Conservation (phyloP, 139 green algal species). For the Auxenochlorella pyrenoidosa region DNA sequence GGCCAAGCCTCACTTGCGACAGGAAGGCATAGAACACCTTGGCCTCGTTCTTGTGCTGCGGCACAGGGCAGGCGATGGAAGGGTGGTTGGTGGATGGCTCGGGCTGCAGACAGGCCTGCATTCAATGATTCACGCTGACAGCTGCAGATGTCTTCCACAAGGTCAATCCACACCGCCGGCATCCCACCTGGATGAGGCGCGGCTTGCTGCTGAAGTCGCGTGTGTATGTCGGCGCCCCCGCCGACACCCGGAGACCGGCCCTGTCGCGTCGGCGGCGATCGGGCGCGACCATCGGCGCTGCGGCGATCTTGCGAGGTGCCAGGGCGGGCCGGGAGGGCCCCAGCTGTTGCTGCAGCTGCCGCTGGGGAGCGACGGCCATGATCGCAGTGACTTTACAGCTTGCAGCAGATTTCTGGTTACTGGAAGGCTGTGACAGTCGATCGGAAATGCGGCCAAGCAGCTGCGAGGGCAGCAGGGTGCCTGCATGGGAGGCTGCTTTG, state of each 20-base stretch:
- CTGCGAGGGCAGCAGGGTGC: too few species aligned
- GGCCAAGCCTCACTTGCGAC: slow-evolving; percentile 72
- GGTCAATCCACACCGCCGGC: background rate
- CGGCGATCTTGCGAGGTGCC: background rate
- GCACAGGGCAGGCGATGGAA: slow-evolving; percentile 15
- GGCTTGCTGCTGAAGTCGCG: slow-evolving; percentile 8
- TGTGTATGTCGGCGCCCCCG: background rate
- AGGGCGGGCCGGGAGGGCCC: background rate
- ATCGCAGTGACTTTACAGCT: too few species aligned
- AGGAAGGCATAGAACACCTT: slow-evolving; percentile 93
- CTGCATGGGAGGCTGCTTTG: too few species aligned
- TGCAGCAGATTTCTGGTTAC: too few species aligned
- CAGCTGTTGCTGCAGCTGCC: background rate
- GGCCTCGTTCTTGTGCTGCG: slow-evolving; percentile 96
- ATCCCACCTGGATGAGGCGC: slow-evolving; percentile 25
- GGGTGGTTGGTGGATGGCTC: too few species aligned
- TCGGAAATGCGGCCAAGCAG: too few species aligned
- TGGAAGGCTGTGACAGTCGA: too few species aligned
- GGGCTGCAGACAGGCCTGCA: background rate
- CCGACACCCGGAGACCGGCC: background rate
- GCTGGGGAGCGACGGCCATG: too few species aligned
- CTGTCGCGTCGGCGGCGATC: background rate
- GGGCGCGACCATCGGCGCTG: background rate
- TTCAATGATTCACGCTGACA: background rate
- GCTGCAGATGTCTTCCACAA: background rate